phyloP scores from a whole-genome alignment of 2,329 filamentous ascomycete genomes.

The Cryphonectria nitschkei region DNA sequence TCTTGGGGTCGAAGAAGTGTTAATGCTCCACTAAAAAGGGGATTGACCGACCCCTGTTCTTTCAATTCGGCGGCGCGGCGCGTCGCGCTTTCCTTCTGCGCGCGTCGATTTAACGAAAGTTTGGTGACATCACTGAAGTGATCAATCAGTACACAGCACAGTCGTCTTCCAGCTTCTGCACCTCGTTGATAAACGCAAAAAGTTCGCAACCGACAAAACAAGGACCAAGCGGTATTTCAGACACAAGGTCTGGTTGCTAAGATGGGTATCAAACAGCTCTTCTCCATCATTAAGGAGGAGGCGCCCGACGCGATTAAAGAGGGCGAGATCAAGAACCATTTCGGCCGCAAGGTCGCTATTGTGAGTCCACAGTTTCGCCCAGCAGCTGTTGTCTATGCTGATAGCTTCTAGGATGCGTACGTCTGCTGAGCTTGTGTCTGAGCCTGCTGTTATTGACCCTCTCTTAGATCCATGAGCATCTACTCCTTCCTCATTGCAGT shows the following conservation, averaged over 20 bases:
- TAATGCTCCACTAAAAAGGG: conserved; percentile 5
- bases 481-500: conserved; percentile 99
- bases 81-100: conserved; percentile 20
- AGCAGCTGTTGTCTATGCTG: conserved; percentile 10
- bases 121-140: conserved; percentile 33
- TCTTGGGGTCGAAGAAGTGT: no score
- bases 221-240: neutral
- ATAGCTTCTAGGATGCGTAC: conserved; percentile 57
- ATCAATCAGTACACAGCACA: neutral
- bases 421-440: conserved; percentile 27
- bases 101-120: conserved; percentile 28
- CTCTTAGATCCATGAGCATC: conserved; percentile 86
- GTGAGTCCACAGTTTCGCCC: conserved; percentile 56
- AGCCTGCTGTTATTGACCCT: conserved; percentile 24
- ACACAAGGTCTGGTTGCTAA: conserved; percentile 33
- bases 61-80: conserved; percentile 4
- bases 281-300: conserved; percentile 84
- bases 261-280: conserved; percentile 74
- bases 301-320: conserved; percentile 94
- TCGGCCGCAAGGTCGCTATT: conserved; percentile 97
- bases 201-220: neutral
- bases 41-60: neutral
- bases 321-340: conserved; percentile 98
- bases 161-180: neutral
- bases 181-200: neutral